Evolutionary conservation across 106 monocot genomes (phyloP), one percentile per base, ranked within the genome.

Genomic region (Allium cepa): DNA sequence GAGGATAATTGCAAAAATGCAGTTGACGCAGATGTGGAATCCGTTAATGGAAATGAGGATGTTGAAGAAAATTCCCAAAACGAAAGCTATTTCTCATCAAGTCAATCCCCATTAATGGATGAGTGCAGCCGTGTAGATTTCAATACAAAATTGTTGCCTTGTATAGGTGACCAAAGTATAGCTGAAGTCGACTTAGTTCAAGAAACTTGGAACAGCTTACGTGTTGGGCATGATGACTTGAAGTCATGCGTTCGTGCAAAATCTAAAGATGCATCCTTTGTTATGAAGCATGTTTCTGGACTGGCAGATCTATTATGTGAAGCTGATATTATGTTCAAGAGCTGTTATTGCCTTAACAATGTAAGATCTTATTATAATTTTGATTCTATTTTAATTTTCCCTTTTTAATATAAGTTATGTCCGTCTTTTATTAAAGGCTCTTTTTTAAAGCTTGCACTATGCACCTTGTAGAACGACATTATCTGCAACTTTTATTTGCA

Each of bases 151-250:
- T 47, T 67, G 59, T 47, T 78, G 26, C 48, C 78, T 60, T 63
- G 63, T n/a, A 66, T 72, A 45, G 59, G 48, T 17, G 7, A 11
- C 47, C 48, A 65, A 56, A 67, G 59, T 62, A 49, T 62, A 64
- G 10, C 11, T 15, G 64, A 73, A 56, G 58, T 71, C 63, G 60
- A 50, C 26, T 67, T 72, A 18, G 81, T 99, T 52, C 66, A 75
- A 49, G 76, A 87, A 60, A 93, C 80, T 55, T 99, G 99, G 99
- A 81, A 71, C 59, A 90, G 71, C 27, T 46, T 93, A 18, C 80
- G 73, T 9, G 57, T 59, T 14, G 50, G 17, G 15, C 71, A 60
- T 68, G 71, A 80, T 57, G 77, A 85, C 67, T 60, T 75, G 7
- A 88, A 78, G 57, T 50, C 72, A 62, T 72, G 56, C 64, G 18